Evolutionary conservation across 306 rosid genomes (phyloP), one percentile per base, ranked within the genome.

Genomic region (Ormosia semicastrata): DNA sequence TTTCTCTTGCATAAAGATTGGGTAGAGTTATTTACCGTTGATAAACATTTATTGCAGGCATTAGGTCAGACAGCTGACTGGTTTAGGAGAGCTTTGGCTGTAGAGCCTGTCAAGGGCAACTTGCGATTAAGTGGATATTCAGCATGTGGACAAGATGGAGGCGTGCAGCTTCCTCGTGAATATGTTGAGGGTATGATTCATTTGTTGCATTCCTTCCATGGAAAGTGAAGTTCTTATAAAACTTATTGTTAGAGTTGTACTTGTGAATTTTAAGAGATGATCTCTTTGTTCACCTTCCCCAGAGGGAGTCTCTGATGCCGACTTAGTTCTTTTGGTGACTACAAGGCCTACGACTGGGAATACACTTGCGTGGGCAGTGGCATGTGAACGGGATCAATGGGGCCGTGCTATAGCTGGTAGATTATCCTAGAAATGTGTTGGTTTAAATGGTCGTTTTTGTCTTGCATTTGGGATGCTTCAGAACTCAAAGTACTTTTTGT

Each of bases 341-440:
- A 93, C 99, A 53, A 93, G 99, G 83, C 99, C 99, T 70, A 92
- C 99, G 33, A 93, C 97, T 52, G 97, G 99, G 67, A 96, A 92
- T 68, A 96, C 98, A 8, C 98, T 96, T 89, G 98, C 99, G 30
- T 96, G 98, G 99, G 99, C 98, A 37, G 99, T 96, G 83, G 99
- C 99, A 84, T 96, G 98, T 73, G 99, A 96, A 84, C 93, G 99
- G 33, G 99, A 96, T 88, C 99, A 96, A 80, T 96, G 99, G 99
- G 99, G 99, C 40, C 99, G 98, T 75, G 97, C 98, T 63, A 91
- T 96, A 82, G 99, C 99, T 66, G 99, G 99, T 94, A 82, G 77
- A 47, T 82, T 76, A 46, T 85, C 77, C 54, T 56, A 63, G 71
- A 54, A 80, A 8, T 54, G 32, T 49, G 58, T 78, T 73, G 66